Percentiles rank a stretch among this genome's conserved stretches.
These are phyloP conservation scores for Pelargonium citronellum DNA, from an alignment of 441 rosid genomes.

Conservation along the genomic window DNA sequence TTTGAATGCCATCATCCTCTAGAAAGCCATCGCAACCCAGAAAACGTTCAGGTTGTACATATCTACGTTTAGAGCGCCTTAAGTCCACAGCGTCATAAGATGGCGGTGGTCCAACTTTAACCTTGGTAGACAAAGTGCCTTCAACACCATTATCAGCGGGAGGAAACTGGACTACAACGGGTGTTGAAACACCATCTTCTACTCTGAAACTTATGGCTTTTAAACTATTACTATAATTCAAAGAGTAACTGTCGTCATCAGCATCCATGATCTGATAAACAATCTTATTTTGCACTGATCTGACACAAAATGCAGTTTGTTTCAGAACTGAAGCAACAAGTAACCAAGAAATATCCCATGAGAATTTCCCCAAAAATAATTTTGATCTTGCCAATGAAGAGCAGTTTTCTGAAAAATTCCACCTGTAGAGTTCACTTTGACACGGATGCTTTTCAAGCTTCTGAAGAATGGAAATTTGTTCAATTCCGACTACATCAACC, in stretches of 20 bases:
- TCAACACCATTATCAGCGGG: slow-evolving; percentile 28
- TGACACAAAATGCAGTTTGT: slow-evolving; percentile 44
- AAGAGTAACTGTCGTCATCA: slow-evolving; percentile 27
- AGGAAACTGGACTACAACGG: slow-evolving; percentile 36
- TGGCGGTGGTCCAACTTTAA: slow-evolving; percentile 23
- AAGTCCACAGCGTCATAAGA: slow-evolving; percentile 38
- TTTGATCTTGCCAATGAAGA: slow-evolving; percentile 42
- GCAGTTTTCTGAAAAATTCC: slow-evolving; percentile 63
- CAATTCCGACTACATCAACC: slow-evolving; percentile 38
- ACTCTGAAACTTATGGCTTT: slow-evolving; percentile 43
- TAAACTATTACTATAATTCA: slow-evolving; percentile 21
- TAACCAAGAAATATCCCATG: slow-evolving; percentile 61
- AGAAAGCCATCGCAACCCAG: slow-evolving; percentile 42
- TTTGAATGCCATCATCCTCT: slow-evolving; percentile 35
- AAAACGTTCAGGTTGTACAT: slow-evolving; percentile 62
- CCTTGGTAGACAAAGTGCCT: slow-evolving; percentile 19
- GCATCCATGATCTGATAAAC: slow-evolving; percentile 52
- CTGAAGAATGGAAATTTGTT: slow-evolving; percentile 58
- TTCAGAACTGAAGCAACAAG: slow-evolving; percentile 54
- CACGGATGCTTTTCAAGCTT: slow-evolving; percentile 44
- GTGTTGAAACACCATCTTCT: slow-evolving; percentile 40
- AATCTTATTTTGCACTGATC: slow-evolving; percentile 50
- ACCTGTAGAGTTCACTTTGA: slow-evolving; percentile 48
- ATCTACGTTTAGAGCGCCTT: slow-evolving; percentile 75
- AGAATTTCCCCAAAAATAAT: slow-evolving; percentile 57